Evolutionary conservation across 2,329 filamentous ascomycete species (phyloP).

Genomic region (Fusarium sp.): DNA sequence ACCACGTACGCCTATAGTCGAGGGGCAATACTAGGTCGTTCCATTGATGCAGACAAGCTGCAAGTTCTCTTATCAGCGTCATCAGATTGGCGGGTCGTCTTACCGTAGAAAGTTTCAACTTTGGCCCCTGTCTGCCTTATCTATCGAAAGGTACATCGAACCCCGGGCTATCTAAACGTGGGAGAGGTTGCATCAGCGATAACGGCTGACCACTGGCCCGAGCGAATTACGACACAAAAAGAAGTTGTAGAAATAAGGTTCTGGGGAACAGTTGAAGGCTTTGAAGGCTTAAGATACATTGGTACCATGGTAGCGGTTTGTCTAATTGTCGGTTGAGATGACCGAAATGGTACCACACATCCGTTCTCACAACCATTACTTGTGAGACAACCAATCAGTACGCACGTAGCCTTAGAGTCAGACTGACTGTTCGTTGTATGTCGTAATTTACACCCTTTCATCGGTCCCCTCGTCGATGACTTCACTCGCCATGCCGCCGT

Average conservation of each 20-base stretch:
- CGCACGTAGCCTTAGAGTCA: not conserved
- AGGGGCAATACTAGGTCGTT: too few species aligned
- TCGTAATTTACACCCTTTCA: slow-evolving; percentile 1
- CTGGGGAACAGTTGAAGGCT: too few species aligned
- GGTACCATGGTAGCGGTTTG: too few species aligned
- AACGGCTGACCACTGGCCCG: not conserved
- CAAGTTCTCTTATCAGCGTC: slow-evolving; percentile 4
- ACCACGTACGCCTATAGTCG: slow-evolving; percentile 10
- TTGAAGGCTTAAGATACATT: too few species aligned
- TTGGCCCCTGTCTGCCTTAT: slow-evolving; percentile 33
- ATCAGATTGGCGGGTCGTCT: not conserved
- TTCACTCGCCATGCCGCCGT: slow-evolving; percentile 28
- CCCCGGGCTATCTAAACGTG: slow-evolving; percentile 17
- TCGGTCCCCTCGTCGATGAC: not conserved
- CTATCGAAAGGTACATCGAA: slow-evolving; percentile 11
- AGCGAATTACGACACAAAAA: not conserved
- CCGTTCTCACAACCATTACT: too few species aligned
- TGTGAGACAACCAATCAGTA: too few species aligned
- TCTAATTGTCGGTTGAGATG: too few species aligned
- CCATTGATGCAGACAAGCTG: not conserved
- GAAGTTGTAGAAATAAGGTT: not conserved
- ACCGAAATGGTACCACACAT: too few species aligned
- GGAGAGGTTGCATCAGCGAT: slow-evolving; percentile 22
- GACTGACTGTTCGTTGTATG: not conserved
- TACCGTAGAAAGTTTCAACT: slow-evolving; percentile 7